These are phyloP conservation scores for Camellia japonica DNA, from an alignment of 148 eudicot species.

Conservation along the genomic window DNA sequence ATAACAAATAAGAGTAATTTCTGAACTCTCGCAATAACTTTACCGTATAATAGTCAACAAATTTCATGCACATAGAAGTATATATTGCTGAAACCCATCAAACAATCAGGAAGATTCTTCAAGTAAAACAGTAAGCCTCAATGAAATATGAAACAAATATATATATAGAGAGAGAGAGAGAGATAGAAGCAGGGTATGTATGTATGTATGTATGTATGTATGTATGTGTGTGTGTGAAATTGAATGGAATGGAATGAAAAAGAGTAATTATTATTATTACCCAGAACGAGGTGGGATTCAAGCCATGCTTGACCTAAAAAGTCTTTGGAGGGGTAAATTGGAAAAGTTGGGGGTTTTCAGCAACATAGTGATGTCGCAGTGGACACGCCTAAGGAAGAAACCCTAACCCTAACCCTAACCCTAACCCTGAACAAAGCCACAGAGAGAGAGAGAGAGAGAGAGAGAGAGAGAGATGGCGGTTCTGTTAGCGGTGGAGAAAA, in stretches of 20 bases:
- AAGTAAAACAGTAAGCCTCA: background rate
- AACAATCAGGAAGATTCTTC: background rate
- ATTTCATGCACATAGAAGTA: background rate
- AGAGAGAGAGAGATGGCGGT: too few relatives aligned
- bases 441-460: too few relatives aligned
- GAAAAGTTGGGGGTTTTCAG: conserved; percentile 16
- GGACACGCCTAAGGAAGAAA: conserved; percentile 20
- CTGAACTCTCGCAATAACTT: background rate
- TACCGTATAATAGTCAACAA: background rate
- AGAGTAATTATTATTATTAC: conserved; percentile 11
- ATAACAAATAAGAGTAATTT: background rate
- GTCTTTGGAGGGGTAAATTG: conserved; percentile 23
- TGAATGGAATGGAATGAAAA: background rate
- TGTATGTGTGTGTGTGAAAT: background rate
- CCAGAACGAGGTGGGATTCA: conserved; percentile 21
- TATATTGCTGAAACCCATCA: background rate
- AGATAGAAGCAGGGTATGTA: too few relatives aligned
- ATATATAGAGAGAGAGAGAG: background rate
- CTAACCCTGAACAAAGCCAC: too few relatives aligned
- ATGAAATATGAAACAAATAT: background rate
- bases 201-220: background rate
- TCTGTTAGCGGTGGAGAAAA: too few relatives aligned
- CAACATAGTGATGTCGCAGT: conserved; percentile 20
- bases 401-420: conserved; percentile 39
- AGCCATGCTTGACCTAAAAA: conserved; percentile 33